Evolutionary conservation across 495 filamentous ascomycete species (phyloP), one percentile per base, ranked within the genome.

Genomic region (Lichenothelia convexa): DNA sequence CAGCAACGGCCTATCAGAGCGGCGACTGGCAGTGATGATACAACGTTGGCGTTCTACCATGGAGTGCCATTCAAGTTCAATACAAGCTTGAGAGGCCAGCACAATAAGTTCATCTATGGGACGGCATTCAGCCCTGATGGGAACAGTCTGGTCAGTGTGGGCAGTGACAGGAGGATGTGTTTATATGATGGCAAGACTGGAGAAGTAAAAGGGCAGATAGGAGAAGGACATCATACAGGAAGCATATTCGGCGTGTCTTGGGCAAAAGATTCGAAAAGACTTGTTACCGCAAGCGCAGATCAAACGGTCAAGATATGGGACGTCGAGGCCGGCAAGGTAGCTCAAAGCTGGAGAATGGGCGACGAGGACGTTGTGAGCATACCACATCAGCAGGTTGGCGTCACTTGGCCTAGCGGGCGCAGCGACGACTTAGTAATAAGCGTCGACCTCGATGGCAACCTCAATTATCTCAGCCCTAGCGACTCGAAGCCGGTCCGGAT

Each of bases 1-100:
- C 83, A 86, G 54, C 77, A 89, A 58, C 65, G 89, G 18, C 91
- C 89, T 17, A 59, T 94, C 42, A 71, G 87, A 34, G 91, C 91
- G 15, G 85, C 79, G 11, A 92, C 91, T 9, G 91, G 76, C 2
- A 78, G 80, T 31, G 89, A 95, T 48, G 89, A 97, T 55, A 76
- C 70, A 51, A 78, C 67, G 48, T 56, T 93, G 42, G 85, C 86
- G 44, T 95, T 97, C 61, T 77, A 87, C 45, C 80, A 93, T 45
- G 89, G 89, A 18, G 77, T 78, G 3, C 89, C 89, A 1, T 94
- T 93, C 64, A 94, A 93, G 48, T 97, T 92, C 62, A 76, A 80
- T 41, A 79, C 63, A 1, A 71, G 66, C 23, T 61, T 80, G 40
- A 71, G 78, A 49, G 79, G 73, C 18, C 68, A 81, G 49, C 89